Percentiles rank a stretch among this genome's conserved stretches.
These are phyloP conservation scores for Prunus yedoensis DNA, from an alignment of 331 rosid genomes.

Conservation along the genomic window DNA sequence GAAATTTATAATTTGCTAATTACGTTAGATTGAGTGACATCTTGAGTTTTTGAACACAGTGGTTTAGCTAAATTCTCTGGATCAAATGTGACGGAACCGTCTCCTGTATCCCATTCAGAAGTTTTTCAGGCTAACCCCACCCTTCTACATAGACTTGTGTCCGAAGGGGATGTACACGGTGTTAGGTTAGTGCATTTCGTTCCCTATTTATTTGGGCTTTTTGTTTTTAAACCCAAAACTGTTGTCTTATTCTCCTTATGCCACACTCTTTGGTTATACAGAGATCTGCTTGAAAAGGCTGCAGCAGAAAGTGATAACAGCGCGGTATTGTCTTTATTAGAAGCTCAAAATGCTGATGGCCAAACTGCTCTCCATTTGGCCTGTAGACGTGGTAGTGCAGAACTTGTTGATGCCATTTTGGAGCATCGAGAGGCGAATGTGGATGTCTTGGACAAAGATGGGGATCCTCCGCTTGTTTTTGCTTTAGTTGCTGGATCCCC, in stretches of 20 bases:
- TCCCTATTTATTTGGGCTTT: slow-evolving; percentile 23
- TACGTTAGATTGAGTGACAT: slow-evolving; percentile 19
- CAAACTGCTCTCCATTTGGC: slow-evolving; percentile 98
- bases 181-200: slow-evolving; percentile 68
- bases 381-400: slow-evolving; percentile 89
- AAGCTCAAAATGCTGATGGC: slow-evolving; percentile 86
- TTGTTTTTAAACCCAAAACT: slow-evolving; percentile 9
- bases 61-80: slow-evolving; percentile 57
- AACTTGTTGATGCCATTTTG: slow-evolving; percentile 87
- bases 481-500: slow-evolving; percentile 99
- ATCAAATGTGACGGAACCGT: slow-evolving; percentile 57
- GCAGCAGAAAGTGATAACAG: slow-evolving; percentile 55
- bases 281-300: slow-evolving; percentile 78
- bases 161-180: slow-evolving; percentile 76
- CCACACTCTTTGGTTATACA: slow-evolving; percentile 36
- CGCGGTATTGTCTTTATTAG: slow-evolving; percentile 61
- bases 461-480: slow-evolving; percentile 97
- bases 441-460: slow-evolving; percentile 92
- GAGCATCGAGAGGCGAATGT: slow-evolving; percentile 77
- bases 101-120: slow-evolving; percentile 56
- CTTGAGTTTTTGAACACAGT: slow-evolving; percentile 49
- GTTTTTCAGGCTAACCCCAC: slow-evolving; percentile 54
- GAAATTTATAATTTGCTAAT: slow-evolving; percentile 4
- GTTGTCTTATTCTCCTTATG: slow-evolving; percentile 18
- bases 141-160: slow-evolving; percentile 79